Evolutionary conservation across 306 rosid species (phyloP).

Genomic region (Rosa chinensis): DNA sequence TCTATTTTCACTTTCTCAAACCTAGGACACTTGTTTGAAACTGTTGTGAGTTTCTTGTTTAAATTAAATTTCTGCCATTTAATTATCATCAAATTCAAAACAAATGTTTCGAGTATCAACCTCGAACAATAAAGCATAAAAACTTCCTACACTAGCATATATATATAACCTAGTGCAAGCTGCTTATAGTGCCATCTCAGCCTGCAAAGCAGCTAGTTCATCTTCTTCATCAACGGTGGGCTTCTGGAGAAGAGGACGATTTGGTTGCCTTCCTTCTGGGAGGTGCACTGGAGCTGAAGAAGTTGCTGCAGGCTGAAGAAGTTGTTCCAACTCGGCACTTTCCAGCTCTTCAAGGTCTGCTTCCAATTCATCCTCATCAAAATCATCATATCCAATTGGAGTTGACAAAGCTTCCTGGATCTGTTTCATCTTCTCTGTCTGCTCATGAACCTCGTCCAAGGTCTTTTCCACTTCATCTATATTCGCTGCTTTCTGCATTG

Average conservation of each 20-base stretch:
- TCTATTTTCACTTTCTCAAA: no score
- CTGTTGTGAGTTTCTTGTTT: no score
- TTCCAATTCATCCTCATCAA: slow-evolving; percentile 95
- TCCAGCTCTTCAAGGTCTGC: slow-evolving; percentile 96
- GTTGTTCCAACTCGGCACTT: slow-evolving; percentile 89
- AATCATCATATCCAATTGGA: slow-evolving; percentile 53
- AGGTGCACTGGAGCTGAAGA: slow-evolving; percentile 75
- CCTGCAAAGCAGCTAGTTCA: slow-evolving; percentile 91
- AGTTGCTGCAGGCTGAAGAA: slow-evolving; percentile 85
- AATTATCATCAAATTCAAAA: no score
- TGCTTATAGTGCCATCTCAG: slow-evolving; percentile 93
- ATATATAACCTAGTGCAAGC: no score
- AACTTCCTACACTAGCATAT: no score
- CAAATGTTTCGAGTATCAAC: no score
- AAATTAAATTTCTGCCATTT: no score
- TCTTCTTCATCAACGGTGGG: slow-evolving; percentile 84
- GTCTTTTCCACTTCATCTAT: slow-evolving; percentile 96
- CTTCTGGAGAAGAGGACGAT: slow-evolving; percentile 65
- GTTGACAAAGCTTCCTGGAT: slow-evolving; percentile 17
- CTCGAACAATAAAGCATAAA: no score
- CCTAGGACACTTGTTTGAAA: no score
- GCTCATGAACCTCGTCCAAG: slow-evolving; percentile 97
- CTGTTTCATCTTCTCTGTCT: slow-evolving; percentile 93
- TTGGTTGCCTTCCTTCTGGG: slow-evolving; percentile 69
- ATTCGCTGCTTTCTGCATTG: slow-evolving; percentile 96